Evolutionary conservation across 2,329 filamentous ascomycete species (phyloP).

Genomic region (Ophiobolus disseminans): DNA sequence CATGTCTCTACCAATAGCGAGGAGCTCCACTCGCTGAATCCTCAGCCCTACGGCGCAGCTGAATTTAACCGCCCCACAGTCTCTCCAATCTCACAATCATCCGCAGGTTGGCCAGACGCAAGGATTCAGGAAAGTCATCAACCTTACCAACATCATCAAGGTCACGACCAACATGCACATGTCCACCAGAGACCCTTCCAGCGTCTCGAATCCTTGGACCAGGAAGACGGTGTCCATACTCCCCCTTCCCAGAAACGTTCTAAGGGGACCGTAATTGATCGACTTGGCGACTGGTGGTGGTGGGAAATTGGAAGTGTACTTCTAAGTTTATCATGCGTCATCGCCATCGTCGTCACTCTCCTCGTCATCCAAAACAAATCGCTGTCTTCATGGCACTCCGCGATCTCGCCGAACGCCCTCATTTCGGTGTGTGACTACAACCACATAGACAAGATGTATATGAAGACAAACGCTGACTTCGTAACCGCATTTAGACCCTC

Average conservation of each 20-base stretch:
- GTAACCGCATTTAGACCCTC: background rate
- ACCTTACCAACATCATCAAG: background rate
- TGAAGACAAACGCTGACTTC: background rate
- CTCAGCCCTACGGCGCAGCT: background rate
- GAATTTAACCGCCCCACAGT: background rate
- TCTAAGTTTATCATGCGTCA: constrained; percentile 5
- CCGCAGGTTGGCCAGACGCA: background rate
- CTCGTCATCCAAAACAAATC: constrained; percentile 1
- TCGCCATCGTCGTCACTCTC: constrained; percentile 6
- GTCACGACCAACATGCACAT: background rate
- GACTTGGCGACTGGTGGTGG: constrained; percentile 12
- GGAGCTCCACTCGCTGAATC: background rate
- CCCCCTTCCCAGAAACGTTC: background rate
- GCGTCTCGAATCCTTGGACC: background rate
- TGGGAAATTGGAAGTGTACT: constrained; percentile 10
- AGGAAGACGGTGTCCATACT: background rate
- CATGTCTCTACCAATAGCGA: background rate
- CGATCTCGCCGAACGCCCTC: constrained; percentile 7
- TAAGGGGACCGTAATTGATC: background rate
- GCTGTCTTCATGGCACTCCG: constrained; percentile 9
- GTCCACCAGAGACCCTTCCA: background rate
- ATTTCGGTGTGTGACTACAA: background rate
- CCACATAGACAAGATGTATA: background rate
- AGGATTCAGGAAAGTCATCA: background rate
- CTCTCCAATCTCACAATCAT: background rate